A percentile compares a stretch with the other conserved stretches of the same genome.
Evolutionary conservation across 441 rosid genomes (phyloP).

Genomic region (Corymbia citriodora): DNA sequence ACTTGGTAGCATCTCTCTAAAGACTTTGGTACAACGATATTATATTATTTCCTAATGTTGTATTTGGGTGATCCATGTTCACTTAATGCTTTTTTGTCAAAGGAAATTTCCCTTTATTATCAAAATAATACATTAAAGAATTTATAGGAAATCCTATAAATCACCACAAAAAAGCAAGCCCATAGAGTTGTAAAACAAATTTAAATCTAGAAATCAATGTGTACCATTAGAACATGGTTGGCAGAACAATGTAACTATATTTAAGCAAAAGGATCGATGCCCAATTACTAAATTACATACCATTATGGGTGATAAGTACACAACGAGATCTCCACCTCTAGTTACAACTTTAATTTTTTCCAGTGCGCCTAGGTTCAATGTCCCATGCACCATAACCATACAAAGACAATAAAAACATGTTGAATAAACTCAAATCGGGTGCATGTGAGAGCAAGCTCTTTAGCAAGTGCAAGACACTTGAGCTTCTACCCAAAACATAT

Average conservation of each 20-base stretch:
- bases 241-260: background rate
- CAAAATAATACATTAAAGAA: background rate
- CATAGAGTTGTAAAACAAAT: background rate
- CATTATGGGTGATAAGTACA: background rate
- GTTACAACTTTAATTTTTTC: too few species aligned
- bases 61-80: background rate
- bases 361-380: background rate
- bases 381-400: background rate
- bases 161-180: background rate
- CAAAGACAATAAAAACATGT: background rate
- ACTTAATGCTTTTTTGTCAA: too few species aligned
- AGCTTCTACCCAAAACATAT: background rate
- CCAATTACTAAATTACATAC: background rate
- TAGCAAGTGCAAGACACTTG: too few species aligned
- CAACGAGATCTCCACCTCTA: rapidly evolving
- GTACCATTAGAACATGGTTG: background rate
- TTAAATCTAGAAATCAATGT: background rate
- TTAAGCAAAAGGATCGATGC: rapidly evolving
- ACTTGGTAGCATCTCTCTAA: background rate
- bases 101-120: background rate
- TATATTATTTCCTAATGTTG: background rate
- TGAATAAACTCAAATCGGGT: background rate
- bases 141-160: background rate
- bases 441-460: background rate
- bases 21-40: background rate